Base-by-base conservation (phyloP, 768 basidiomycete species). In the Hortiboletus flavorubellus region DNA sequence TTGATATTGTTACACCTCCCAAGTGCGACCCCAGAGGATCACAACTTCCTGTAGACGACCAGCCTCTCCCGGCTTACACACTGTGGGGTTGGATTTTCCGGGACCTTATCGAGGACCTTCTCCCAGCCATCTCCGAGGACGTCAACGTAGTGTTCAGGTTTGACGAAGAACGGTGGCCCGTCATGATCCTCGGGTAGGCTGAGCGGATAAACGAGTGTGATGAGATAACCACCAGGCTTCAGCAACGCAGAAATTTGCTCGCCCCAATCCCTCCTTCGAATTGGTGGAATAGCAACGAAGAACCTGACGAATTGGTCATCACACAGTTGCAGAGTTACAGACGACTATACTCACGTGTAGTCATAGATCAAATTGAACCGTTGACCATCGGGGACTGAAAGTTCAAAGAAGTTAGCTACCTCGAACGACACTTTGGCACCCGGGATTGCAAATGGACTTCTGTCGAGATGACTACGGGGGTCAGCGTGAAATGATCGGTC, bases 271-370 rank as follows among this genome's bases (percentile, higher is more conserved):
- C 59, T 42, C 11, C 88, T 77, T 37, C 67, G 72, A 3, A 69
- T 54, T 0, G 84, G 87, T 0, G 81, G 82, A 21, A 91, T 81
- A 2, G 89, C 87, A 41, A 85, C 84, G 66, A 91, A 89, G 72
- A 89, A 55, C 18, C 63, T 67, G 35, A 38, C 16, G 29, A 45
- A 16, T 16, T n/a, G 18, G 40, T 45, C 31, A 18, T 35, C 14
- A 21, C 5, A 37, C 8, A 18, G 14, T 33, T 7, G 21, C 11
- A 30, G 18, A 46, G 38, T 29, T 8, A 47, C 0, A 6, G 29
- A 42, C 7, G n/a, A 35, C 15, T 23, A 44, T 29, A 39, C 45
- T 39, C 18, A 47, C 58, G 56, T 65, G n/a, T 58, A 45, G 31
- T 62, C 63, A 31, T 59, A 62, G 41, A 66, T 56, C 47, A 65